Evolutionary conservation across 2,329 filamentous ascomycete genomes (phyloP).

Genomic region (Talaromyces marneffei): DNA sequence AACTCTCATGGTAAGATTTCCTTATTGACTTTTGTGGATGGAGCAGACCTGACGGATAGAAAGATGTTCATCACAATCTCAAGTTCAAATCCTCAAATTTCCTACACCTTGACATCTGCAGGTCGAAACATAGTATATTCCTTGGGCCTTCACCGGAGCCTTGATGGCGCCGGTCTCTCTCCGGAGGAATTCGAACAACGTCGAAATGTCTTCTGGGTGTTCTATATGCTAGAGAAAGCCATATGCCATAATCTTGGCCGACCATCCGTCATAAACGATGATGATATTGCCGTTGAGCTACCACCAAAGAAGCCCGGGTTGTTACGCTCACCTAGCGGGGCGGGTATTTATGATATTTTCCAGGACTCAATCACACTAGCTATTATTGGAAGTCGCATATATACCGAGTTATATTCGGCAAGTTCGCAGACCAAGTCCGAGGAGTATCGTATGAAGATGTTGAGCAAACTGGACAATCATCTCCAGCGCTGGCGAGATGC

Average conservation of each 20-base stretch:
- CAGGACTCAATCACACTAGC: conserved; percentile 6
- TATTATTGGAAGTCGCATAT: conserved; percentile 8
- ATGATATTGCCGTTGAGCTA: conserved; percentile 10
- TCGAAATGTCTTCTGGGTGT: conserved; percentile 11
- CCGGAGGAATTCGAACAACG: conserved; percentile 8
- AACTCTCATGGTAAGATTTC: not conserved
- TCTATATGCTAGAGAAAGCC: conserved; percentile 8
- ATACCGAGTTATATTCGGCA: conserved; percentile 5
- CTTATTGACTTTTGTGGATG: not conserved
- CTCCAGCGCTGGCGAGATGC: conserved; percentile 10
- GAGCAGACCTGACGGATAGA: not conserved
- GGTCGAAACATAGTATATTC: conserved; percentile 1
- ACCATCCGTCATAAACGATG: conserved; percentile 8
- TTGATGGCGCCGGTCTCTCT: not conserved
- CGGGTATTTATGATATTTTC: conserved; percentile 5
- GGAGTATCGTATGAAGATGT: not conserved
- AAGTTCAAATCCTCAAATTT: conserved; percentile 5
- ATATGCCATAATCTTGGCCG: conserved; percentile 8
- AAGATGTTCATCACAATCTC: conserved; percentile 9
- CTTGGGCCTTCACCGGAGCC: conserved; percentile 6
- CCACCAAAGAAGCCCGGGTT: not conserved
- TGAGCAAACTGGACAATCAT: conserved; percentile 6
- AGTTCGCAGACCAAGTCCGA: conserved; percentile 10
- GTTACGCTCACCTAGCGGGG: not conserved
- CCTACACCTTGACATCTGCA: not conserved